phyloP scores from a whole-genome alignment of 2,329 filamentous ascomycete species.

The Alternaria sp. region DNA sequence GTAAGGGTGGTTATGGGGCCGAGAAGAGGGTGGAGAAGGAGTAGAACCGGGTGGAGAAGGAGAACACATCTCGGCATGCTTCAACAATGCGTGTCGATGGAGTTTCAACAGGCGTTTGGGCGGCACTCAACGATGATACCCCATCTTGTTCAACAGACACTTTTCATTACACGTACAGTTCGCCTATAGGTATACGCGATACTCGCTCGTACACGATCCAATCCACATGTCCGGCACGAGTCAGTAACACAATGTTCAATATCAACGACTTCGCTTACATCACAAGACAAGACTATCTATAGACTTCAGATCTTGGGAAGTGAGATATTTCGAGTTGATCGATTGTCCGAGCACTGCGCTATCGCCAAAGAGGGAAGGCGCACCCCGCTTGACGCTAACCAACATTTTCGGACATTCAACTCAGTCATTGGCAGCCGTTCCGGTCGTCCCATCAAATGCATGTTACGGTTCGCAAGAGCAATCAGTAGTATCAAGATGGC shows the following conservation, averaged over 20 bases:
- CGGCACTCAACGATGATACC: conserved; percentile 48
- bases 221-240: no score
- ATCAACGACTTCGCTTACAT: no score
- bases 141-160: conserved; percentile 19
- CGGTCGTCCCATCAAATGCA: conserved; percentile 16
- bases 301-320: no score
- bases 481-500: conserved; percentile 33
- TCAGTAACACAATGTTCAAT: no score
- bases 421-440: neutral
- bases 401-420: conserved; percentile 9
- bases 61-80: conserved; percentile 16
- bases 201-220: neutral
- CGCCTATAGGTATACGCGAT: neutral
- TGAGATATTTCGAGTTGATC: neutral
- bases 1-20: conserved; percentile 68
- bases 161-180: neutral
- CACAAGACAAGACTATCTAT: no score
- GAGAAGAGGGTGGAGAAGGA: conserved; percentile 53
- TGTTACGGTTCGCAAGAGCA: conserved; percentile 30
- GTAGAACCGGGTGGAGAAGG: neutral
- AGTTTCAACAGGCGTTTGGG: conserved; percentile 33
- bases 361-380: neutral
- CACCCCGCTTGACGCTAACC: conserved; percentile 2
- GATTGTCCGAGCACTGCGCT: neutral
- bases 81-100: conserved; percentile 34